These are phyloP conservation scores for Plasmopara halstedii DNA, from an alignment of 352 stramenopile genomes.

Conservation along the genomic window DNA sequence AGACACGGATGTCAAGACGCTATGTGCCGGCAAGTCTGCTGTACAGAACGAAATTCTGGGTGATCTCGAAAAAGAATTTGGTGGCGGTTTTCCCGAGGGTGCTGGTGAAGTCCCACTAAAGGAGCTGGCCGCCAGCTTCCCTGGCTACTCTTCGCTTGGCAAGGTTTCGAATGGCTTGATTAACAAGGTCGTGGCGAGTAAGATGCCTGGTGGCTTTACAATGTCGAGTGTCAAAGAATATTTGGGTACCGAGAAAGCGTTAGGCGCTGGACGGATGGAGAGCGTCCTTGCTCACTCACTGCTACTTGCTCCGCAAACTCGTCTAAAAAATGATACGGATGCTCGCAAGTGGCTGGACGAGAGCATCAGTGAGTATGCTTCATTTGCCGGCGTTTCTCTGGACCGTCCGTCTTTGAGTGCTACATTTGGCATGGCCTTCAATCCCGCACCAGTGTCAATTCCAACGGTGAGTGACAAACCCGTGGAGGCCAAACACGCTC, in stretches of 20 bases:
- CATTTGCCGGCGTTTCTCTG: constrained; percentile 67
- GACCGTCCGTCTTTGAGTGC: constrained; percentile 16
- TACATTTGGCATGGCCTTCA: constrained; percentile 28
- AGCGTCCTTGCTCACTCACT: constrained; percentile 70
- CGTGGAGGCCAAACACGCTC: constrained; percentile 66
- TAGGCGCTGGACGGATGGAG: constrained; percentile 65
- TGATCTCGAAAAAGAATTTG: constrained; percentile 85
- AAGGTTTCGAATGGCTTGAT: constrained; percentile 58
- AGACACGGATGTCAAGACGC: constrained; percentile 69
- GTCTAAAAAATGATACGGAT: constrained; percentile 64
- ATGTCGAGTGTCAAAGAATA: constrained; percentile 76
- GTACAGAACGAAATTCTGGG: constrained; percentile 86
- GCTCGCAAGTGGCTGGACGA: constrained; percentile 79
- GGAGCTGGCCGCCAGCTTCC: constrained; percentile 62
- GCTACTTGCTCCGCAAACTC: constrained; percentile 42
- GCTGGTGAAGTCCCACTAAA: constrained; percentile 67
- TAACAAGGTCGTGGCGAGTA: constrained; percentile 67
- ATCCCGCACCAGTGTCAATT: constrained; percentile 32
- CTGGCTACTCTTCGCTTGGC: constrained; percentile 57
- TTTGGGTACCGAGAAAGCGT: constrained; percentile 39
- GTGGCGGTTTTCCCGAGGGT: constrained; percentile 50
- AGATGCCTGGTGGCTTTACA: constrained; percentile 82
- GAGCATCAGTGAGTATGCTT: constrained; percentile 56
- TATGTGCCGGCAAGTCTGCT: constrained; percentile 79
- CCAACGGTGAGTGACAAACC: constrained; percentile 51